Percentiles rank a stretch among this genome's conserved stretches.
Conservation (phyloP, 2,329 filamentous ascomycete genomes). For the Bretziella fagacearum region DNA sequence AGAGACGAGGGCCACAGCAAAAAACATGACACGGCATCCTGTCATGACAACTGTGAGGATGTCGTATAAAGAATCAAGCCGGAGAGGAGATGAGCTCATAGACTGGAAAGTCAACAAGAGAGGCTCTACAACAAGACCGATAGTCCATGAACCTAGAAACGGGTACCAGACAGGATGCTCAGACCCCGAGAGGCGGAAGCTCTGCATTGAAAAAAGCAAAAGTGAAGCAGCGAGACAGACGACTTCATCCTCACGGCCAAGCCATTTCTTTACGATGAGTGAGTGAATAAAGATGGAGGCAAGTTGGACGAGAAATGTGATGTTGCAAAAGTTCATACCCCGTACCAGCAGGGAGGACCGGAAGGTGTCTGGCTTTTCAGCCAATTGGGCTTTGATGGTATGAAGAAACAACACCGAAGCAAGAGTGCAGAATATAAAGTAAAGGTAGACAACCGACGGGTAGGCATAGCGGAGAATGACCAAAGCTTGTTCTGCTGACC, state of each 20-base stretch:
- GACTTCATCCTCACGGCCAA: constrained; percentile 30
- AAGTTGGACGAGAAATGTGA: constrained; percentile 32
- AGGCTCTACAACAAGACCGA: constrained; percentile 41
- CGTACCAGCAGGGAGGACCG: constrained; percentile 22
- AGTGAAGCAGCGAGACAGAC: constrained; percentile 45
- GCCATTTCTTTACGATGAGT: constrained; percentile 23
- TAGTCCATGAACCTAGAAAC: constrained; percentile 43
- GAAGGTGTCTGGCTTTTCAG: constrained; percentile 22
- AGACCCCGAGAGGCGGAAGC: constrained; percentile 35
- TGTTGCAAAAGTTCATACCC: constrained; percentile 4
- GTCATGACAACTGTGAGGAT: background rate
- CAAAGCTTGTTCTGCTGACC: constrained; percentile 2
- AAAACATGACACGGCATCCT: constrained; percentile 5
- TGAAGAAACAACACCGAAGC: constrained; percentile 38
- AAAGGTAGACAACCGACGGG: constrained; percentile 38
- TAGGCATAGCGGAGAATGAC: constrained; percentile 35
- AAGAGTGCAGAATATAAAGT: constrained; percentile 35
- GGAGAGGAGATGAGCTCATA: background rate
- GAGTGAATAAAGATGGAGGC: constrained; percentile 24
- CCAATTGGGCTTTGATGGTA: constrained; percentile 24
- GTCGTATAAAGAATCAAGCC: background rate
- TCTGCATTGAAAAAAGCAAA: constrained; percentile 45
- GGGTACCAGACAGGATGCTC: constrained; percentile 42
- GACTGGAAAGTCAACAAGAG: constrained; percentile 23
- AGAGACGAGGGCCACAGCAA: background rate